A percentile compares a stretch with the other conserved stretches of the same genome.
These are phyloP conservation scores for Psilocybe mexicana DNA, from an alignment of 1,284 basidiomycete genomes.

Conservation along the genomic window DNA sequence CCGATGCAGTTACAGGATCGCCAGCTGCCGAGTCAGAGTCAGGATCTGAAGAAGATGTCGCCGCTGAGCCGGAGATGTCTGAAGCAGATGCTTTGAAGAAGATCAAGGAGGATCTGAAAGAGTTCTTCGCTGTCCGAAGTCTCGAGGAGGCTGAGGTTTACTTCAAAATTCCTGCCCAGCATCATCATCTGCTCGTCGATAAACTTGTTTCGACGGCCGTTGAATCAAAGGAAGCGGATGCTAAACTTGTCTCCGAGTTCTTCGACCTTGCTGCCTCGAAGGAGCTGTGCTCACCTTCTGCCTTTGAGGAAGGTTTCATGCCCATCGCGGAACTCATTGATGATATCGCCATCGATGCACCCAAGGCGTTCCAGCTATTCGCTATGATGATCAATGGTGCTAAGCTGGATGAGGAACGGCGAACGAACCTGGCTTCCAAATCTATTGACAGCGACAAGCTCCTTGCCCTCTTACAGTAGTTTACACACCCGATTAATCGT, in stretches of 20 bases:
- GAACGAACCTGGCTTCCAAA: constrained; percentile 57
- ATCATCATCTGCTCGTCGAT: constrained; percentile 71
- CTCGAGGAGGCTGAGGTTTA: constrained; percentile 87
- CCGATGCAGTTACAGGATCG: constrained; percentile 35
- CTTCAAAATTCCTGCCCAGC: constrained; percentile 69
- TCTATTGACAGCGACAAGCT: constrained; percentile 59
- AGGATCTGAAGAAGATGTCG: constrained; percentile 55
- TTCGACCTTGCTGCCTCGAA: constrained; percentile 60
- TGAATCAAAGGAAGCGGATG: constrained; percentile 85
- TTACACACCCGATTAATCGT: constrained; percentile 17
- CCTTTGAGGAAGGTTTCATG: constrained; percentile 71
- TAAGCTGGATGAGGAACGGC: constrained; percentile 61
- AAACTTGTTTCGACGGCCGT: constrained; percentile 72
- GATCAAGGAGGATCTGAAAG: constrained; percentile 79
- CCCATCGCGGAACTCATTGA: constrained; percentile 76
- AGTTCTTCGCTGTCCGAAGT: constrained; percentile 76
- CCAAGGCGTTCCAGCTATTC: constrained; percentile 80
- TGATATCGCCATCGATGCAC: constrained; percentile 88
- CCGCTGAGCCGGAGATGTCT: constrained; percentile 50
- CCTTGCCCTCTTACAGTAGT: constrained; percentile 58
- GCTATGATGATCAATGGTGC: constrained; percentile 73
- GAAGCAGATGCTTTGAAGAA: constrained; percentile 76
- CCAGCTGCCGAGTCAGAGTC: constrained; percentile 52
- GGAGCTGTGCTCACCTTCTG: constrained; percentile 51
- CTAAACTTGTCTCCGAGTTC: constrained; percentile 72